phyloP scores from a whole-genome alignment of 2,329 filamentous ascomycete genomes.

The Sarocladium brachiariae region DNA sequence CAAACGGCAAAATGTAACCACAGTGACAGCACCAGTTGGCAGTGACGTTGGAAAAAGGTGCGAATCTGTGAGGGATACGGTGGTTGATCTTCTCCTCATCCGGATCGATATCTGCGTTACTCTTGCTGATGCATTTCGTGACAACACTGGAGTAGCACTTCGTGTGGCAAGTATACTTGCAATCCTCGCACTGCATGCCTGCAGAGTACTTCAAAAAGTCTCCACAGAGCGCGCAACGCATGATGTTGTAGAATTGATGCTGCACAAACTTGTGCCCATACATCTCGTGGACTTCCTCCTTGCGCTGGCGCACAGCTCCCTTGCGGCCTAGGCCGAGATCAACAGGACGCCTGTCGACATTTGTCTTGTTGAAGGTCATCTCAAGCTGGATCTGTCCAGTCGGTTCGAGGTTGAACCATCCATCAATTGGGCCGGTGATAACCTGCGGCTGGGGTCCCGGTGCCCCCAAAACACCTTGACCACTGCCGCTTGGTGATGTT shows the following conservation, averaged over 20 bases:
- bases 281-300: conserved; percentile 97
- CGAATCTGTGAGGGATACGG: conserved; percentile 94
- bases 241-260: conserved; percentile 99
- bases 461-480: conserved; percentile 26
- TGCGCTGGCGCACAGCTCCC: conserved; percentile 92
- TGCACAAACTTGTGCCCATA: conserved; percentile 99
- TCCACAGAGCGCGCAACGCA: conserved; percentile 96
- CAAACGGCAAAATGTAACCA: conserved; percentile 89
- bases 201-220: conserved; percentile 98
- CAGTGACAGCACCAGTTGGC: conserved; percentile 99
- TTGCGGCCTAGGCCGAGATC: conserved; percentile 90
- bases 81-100: conserved; percentile 99
- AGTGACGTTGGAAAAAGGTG: conserved; percentile 93
- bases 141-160: conserved; percentile 97
- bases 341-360: conserved; percentile 72
- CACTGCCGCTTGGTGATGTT: conserved; percentile 30
- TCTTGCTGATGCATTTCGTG: conserved; percentile 99
- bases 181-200: conserved; percentile 98
- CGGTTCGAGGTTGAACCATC: conserved; percentile 96
- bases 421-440: conserved; percentile 64
- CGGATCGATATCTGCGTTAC: conserved; percentile 94
- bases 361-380: conserved; percentile 87
- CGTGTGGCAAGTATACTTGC: conserved; percentile 98
- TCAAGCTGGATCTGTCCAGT: conserved; percentile 87
- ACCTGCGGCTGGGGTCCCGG: conserved; percentile 40